Evolutionary conservation across 2,329 filamentous ascomycete species (phyloP), one percentile per base, ranked within the genome.

Genomic region (Fusarium protoensiforme): DNA sequence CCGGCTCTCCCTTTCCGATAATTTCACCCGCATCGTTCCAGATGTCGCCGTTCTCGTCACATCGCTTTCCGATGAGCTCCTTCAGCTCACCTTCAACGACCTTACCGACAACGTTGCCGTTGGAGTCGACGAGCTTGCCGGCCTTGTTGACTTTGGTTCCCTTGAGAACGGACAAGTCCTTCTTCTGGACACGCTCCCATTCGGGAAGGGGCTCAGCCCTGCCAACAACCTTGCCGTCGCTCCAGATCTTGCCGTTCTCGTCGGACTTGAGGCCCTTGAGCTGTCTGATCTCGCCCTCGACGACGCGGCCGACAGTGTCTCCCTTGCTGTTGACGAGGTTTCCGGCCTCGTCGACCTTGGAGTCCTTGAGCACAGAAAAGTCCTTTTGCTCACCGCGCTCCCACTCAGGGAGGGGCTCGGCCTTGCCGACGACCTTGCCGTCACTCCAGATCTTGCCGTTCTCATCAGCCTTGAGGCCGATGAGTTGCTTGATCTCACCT

Each of bases 1-100:
- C 68, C 14, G 92, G 87, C 81, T 94, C 91, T 48, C 87, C 90
- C 61, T 88, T 88, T 33, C 92, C 92, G 59, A 94, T 88, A 39
- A 92, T 85, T 79, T 93, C 89, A 68, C 92, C 92, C 7, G 85
- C 85, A 69, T 93, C 91, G 77, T 91, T 91, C 89, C 90, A 94
- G 82, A 94, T 91, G 72, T 92, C 86, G 51, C 92, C 92, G 38
- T 92, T 83, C 62, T 89, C 89, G 70, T 93, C 92, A 36, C 90
- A 84, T 77, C 89, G 88, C 77, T 88, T 90, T 75, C 91, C 91
- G 35, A 91, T 81, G 7, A 94, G 86, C 70, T 92, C 85, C 80
- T 91, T 89, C 20, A 89, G 75, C 18, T 91, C 88, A 39, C 92
- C 92, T 73, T 92, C 87, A 36, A 89, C 82, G 14, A 94, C 84